Evolutionary conservation across 805 yeast genomes (phyloP).

Genomic region (Candida coleopterorum): DNA sequence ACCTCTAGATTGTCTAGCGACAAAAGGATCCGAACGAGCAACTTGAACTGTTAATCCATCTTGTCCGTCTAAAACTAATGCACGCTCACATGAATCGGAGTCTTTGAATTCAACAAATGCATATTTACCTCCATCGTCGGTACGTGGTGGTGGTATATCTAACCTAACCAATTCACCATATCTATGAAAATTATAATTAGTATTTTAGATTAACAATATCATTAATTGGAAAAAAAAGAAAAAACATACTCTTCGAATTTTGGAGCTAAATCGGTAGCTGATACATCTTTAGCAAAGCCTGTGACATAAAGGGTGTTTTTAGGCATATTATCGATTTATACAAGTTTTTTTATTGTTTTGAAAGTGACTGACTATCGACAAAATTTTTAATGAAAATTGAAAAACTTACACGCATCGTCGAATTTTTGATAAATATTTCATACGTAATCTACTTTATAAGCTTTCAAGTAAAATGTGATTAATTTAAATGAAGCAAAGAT

Average conservation of each 20-base stretch:
- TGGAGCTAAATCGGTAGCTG: conserved; percentile 55
- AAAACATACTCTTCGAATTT: conserved; percentile 55
- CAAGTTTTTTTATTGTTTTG: not conserved
- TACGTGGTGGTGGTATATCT: conserved; percentile 60
- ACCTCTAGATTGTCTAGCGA: conserved; percentile 28
- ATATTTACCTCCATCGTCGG: conserved; percentile 53
- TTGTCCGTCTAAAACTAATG: conserved; percentile 45
- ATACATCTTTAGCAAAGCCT: conserved; percentile 50
- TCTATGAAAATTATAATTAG: conserved; percentile 23
- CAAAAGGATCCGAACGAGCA: conserved; percentile 53
- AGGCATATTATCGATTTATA: conserved; percentile 29
- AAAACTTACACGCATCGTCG: too few relatives aligned
- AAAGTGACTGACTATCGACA: not conserved
- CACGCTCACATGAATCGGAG: conserved; percentile 50
- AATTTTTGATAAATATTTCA: too few relatives aligned
- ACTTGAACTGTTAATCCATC: conserved; percentile 48
- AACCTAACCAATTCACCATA: conserved; percentile 55
- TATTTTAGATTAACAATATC: too few relatives aligned
- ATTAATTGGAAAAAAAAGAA: too few relatives aligned
- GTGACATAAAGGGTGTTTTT: conserved; percentile 51
- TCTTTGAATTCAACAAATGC: conserved; percentile 60
- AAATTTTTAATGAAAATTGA: not conserved
- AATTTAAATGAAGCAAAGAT: too few relatives aligned
- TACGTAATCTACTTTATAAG: too few relatives aligned
- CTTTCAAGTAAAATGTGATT: too few relatives aligned